Evolutionary conservation across 345 rosid species (phyloP), one percentile per base, ranked within the genome.

Genomic region (Brassica nigra): DNA sequence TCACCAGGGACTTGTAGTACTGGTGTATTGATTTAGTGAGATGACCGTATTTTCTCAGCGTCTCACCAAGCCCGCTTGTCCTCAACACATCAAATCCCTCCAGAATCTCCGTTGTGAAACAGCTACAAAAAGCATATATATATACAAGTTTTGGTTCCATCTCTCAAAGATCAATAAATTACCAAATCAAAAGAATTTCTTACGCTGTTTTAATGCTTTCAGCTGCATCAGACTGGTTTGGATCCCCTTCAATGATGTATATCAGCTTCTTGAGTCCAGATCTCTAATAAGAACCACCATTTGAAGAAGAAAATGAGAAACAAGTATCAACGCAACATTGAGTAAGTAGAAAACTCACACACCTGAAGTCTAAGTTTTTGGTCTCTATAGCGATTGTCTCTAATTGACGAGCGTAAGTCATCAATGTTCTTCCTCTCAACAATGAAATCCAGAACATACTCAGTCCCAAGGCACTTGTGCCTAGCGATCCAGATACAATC

Each of bases 151-250:
- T 71, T 71, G 68, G 59, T 44, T 75, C 8, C 64, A 59, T 16
- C 28, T 1, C 70, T 63, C 58, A 36, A 18, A 62, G 49, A 34
- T 61, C 2, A 44, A 49, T 23, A 31, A 3, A 14, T 68, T 16
- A 68, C 52, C 42, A 54, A 62, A 55, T 18, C 55, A 66, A 36
- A 61, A 18, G n/a, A 27, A 10, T 27, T 3, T 59, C 93, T 86
- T 87, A 91, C 93, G 94, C 97, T 30, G 98, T 90, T 76, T 95
- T 92, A 74, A 91, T 87, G 86, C 96, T 95, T 83, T 91, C 98
- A 68, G 98, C 88, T 76, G 94, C 91, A 75, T 89, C 96, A 57
- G 83, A 95, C 30, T 76, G 75, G 84, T 95, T 88, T 37, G 93
- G 94, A 64, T 95, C 97, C 78, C 99, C 99, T 87, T 91, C 99